A percentile compares a stretch with the other conserved stretches of the same genome.
Conservation (phyloP, 2,329 filamentous ascomycete species). For the Fusarium algeriense region DNA sequence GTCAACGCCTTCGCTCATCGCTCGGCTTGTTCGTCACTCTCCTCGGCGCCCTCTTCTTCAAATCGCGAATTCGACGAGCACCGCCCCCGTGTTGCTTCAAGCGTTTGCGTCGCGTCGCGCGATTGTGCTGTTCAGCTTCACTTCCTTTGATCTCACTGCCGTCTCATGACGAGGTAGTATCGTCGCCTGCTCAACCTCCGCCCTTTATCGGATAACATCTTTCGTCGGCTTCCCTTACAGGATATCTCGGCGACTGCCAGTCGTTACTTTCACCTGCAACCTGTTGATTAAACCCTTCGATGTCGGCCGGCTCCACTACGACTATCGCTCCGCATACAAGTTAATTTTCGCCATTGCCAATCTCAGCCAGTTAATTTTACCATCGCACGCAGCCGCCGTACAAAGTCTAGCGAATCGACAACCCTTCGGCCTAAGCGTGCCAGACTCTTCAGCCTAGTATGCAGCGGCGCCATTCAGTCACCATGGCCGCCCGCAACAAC, state of each 20-base stretch:
- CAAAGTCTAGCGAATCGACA: constrained; percentile 20
- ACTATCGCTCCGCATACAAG: constrained; percentile 42
- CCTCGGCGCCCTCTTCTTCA: constrained; percentile 40
- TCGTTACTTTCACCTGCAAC: constrained; percentile 46
- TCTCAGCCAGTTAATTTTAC: constrained; percentile 21
- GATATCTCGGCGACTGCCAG: constrained; percentile 48
- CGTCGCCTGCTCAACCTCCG: constrained; percentile 27
- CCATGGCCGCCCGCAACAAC: constrained; percentile 53
- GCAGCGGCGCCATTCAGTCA: constrained; percentile 50
- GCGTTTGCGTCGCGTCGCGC: constrained; percentile 38
- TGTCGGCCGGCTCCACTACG: constrained; percentile 46
- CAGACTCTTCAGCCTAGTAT: constrained; percentile 44
- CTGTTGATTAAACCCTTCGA: constrained; percentile 42
- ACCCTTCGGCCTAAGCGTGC: constrained; percentile 36
- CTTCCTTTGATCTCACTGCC: constrained; percentile 35
- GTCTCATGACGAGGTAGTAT: constrained; percentile 45
- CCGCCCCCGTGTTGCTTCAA: constrained; percentile 39
- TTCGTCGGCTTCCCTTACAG: constrained; percentile 45
- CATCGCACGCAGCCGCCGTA: constrained; percentile 20
- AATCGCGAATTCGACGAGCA: constrained; percentile 42
- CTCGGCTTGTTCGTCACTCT: constrained; percentile 45
- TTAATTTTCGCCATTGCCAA: constrained; percentile 30
- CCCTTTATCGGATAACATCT: constrained; percentile 41
- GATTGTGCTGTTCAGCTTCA: constrained; percentile 28
- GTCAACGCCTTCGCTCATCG: constrained; percentile 47